Evolutionary conservation across 768 basidiomycete species (phyloP).

Genomic region (Symmetrospora coprosmae): DNA sequence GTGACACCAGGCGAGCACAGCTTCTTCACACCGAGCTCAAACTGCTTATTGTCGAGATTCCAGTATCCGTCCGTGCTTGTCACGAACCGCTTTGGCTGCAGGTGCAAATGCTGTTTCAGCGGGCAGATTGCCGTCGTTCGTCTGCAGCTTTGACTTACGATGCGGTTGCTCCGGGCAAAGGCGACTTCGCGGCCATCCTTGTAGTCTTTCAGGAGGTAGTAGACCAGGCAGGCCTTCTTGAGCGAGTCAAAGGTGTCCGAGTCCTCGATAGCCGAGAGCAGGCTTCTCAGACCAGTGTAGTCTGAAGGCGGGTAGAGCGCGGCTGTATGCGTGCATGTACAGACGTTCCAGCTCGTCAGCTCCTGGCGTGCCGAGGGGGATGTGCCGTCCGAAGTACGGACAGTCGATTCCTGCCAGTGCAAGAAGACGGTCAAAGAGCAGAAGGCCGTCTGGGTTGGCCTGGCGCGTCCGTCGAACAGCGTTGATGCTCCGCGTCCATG

Average conservation of each 20-base stretch:
- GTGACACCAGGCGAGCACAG: conserved; percentile 11
- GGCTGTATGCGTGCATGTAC: no score
- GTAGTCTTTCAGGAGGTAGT: conserved; percentile 13
- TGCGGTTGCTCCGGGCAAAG: conserved; percentile 1
- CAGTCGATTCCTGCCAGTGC: conserved; percentile 1
- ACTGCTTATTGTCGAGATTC: conserved; percentile 7
- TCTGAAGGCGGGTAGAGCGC: conserved; percentile 3
- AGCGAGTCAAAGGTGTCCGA: background rate
- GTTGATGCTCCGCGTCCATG: no score
- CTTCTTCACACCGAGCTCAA: background rate
- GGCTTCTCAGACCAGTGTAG: background rate
- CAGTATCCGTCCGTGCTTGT: conserved; percentile 11
- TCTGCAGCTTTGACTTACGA: background rate
- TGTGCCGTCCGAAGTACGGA: background rate
- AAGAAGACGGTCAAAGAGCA: conserved; percentile 10
- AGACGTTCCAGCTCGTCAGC: no score
- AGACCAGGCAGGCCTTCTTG: conserved; percentile 18
- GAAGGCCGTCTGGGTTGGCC: conserved; percentile 1
- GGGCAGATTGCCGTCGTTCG: background rate
- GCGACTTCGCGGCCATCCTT: background rate
- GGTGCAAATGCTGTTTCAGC: background rate
- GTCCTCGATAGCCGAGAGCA: background rate
- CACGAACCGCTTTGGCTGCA: conserved; percentile 6
- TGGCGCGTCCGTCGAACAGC: no score
- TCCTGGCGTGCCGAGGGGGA: no score